Percentiles rank a stretch among this genome's conserved stretches.
These are phyloP conservation scores for Pouteria glomerata DNA, from an alignment of 148 eudicot species.

Conservation along the genomic window DNA sequence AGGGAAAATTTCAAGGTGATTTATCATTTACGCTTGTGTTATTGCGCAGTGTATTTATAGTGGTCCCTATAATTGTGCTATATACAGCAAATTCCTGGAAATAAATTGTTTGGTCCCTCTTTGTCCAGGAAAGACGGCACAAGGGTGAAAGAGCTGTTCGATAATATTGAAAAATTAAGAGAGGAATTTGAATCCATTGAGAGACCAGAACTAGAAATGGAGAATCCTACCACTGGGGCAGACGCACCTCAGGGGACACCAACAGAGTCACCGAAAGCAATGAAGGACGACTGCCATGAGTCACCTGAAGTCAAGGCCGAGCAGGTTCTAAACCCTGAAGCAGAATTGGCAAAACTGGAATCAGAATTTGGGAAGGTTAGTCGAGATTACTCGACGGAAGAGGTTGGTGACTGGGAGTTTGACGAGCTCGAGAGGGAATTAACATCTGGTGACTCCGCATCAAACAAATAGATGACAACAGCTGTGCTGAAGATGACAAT, in stretches of 20 bases:
- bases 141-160: slow-evolving; percentile 64
- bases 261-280: slow-evolving; percentile 21
- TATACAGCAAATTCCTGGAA: not conserved
- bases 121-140: slow-evolving; percentile 65
- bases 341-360: slow-evolving; percentile 76
- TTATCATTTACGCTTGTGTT: slow-evolving; percentile 16
- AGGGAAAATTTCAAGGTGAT: slow-evolving; percentile 64
- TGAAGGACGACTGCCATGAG: slow-evolving; percentile 22
- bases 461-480: slow-evolving; percentile 18
- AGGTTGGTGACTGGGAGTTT: slow-evolving; percentile 79
- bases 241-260: slow-evolving; percentile 40
- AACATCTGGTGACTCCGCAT: slow-evolving; percentile 24
- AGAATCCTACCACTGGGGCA: slow-evolving; percentile 45
- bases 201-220: slow-evolving; percentile 73
- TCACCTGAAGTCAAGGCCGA: slow-evolving; percentile 29
- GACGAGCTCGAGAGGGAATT: slow-evolving; percentile 87
- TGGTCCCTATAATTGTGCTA: not conserved
- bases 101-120: not conserved
- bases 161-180: slow-evolving; percentile 65
- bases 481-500: not conserved
- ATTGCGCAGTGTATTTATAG: not conserved
- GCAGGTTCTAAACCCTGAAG: slow-evolving; percentile 60
- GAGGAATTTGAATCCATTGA: slow-evolving; percentile 71
- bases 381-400: slow-evolving; percentile 53
- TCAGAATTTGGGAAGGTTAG: slow-evolving; percentile 68